A percentile compares a stretch with the other conserved stretches of the same genome.
These are phyloP conservation scores for Colletotrichum abscissum DNA, from an alignment of 2,329 filamentous ascomycete species.

Conservation along the genomic window DNA sequence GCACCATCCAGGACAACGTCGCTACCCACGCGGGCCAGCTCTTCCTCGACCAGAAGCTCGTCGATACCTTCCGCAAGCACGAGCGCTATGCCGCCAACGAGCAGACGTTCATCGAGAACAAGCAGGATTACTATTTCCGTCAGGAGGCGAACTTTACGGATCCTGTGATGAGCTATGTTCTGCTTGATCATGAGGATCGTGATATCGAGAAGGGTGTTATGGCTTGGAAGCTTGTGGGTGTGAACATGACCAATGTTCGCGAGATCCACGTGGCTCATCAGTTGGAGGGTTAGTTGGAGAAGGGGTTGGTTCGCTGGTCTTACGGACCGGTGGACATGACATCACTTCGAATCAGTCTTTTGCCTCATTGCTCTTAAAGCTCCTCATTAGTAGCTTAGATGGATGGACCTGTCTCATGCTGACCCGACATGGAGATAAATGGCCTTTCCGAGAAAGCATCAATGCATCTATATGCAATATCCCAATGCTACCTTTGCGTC, in stretches of 20 bases:
- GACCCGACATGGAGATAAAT: neutral
- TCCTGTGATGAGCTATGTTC: constrained; percentile 67
- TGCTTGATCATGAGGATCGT: constrained; percentile 57
- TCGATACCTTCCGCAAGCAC: constrained; percentile 54
- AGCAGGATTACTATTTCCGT: constrained; percentile 63
- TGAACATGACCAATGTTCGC: constrained; percentile 48
- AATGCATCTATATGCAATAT: neutral
- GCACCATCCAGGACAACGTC: constrained; percentile 35
- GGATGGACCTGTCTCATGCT: neutral
- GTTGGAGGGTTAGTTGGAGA: neutral
- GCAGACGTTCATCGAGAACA: constrained; percentile 60
- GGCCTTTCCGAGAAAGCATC: neutral
- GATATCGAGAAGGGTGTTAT: constrained; percentile 61
- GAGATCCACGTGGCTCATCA: constrained; percentile 7
- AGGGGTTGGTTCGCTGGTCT: too few species aligned
- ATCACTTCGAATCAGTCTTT: neutral
- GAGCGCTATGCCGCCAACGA: constrained; percentile 60
- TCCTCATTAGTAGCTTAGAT: neutral
- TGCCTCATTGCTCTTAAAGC: neutral
- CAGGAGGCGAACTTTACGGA: constrained; percentile 61
- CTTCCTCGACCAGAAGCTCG: constrained; percentile 22
- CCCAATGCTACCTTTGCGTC: too few species aligned
- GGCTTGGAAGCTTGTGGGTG: constrained; percentile 63
- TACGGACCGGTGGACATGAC: neutral
- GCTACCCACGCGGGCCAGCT: constrained; percentile 30